Evolutionary conservation across 306 rosid genomes (phyloP).

Genomic region (Quercus ilex): DNA sequence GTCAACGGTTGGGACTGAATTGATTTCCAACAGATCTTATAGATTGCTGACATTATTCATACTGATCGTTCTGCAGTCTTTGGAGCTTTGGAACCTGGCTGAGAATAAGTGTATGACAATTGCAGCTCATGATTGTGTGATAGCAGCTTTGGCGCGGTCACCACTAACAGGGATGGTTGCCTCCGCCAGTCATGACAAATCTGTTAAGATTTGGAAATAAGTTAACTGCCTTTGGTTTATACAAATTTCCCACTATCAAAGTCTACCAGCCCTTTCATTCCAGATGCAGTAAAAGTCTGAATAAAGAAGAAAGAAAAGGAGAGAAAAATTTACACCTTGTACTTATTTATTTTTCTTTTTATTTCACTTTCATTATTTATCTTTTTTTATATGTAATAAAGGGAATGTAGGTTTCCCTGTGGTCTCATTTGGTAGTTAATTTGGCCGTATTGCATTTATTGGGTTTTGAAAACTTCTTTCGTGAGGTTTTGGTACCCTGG

Average conservation of each 20-base stretch:
- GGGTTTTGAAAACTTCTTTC: neutral
- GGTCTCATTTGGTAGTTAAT: constrained; percentile 15
- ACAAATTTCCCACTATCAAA: constrained; percentile 17
- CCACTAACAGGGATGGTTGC: constrained; percentile 83
- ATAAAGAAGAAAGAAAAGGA: constrained; percentile 12
- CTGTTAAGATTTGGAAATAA: constrained; percentile 89
- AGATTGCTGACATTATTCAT: constrained; percentile 17
- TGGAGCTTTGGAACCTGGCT: constrained; percentile 87
- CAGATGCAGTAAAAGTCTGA: constrained; percentile 14
- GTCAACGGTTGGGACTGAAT: neutral
- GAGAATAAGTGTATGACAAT: constrained; percentile 79
- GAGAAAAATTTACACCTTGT: constrained; percentile 15
- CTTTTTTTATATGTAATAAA: constrained; percentile 18
- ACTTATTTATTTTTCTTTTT: constrained; percentile 2
- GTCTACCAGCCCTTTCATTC: constrained; percentile 21
- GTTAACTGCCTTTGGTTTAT: constrained; percentile 11
- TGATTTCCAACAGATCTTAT: constrained; percentile 1
- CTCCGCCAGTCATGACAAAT: constrained; percentile 83
- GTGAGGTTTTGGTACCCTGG: neutral
- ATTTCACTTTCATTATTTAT: neutral
- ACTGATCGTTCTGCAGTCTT: constrained; percentile 50
- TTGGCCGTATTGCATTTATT: neutral
- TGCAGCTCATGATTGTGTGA: constrained; percentile 69
- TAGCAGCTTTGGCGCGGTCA: constrained; percentile 84
- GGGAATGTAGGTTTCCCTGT: constrained; percentile 14